Evolutionary conservation across 2,329 filamentous ascomycete genomes (phyloP).

Genomic region (Fusarium sp.): DNA sequence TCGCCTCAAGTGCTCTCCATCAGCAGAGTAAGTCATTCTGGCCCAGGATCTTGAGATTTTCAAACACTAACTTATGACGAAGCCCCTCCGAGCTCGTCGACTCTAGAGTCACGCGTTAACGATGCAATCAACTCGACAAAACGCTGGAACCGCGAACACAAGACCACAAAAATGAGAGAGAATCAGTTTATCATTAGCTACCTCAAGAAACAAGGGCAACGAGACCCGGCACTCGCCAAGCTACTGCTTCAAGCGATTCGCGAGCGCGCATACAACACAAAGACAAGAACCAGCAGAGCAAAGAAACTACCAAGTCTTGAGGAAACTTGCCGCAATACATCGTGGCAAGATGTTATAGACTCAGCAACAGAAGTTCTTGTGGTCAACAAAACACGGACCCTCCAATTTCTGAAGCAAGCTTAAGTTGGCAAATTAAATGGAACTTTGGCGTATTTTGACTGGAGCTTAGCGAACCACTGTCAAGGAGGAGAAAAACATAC

Average conservation of each 20-base stretch:
- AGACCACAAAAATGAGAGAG: slow-evolving; percentile 45
- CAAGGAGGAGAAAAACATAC: not conserved
- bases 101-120: slow-evolving; percentile 42
- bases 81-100: not conserved
- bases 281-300: not conserved
- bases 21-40: slow-evolving; percentile 11
- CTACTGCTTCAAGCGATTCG: slow-evolving; percentile 47
- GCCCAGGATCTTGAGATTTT: not conserved
- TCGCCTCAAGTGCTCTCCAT: not conserved
- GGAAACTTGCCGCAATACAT: slow-evolving; percentile 46
- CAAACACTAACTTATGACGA: slow-evolving; percentile 3
- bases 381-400: slow-evolving; percentile 30
- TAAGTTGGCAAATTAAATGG: not conserved
- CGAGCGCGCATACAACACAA: slow-evolving; percentile 32
- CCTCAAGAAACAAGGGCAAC: slow-evolving; percentile 49
- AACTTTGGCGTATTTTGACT: not conserved
- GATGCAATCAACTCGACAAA: slow-evolving; percentile 50
- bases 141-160: slow-evolving; percentile 52
- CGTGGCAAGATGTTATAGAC: slow-evolving; percentile 48
- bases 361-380: slow-evolving; percentile 46
- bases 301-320: slow-evolving; percentile 42
- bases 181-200: slow-evolving; percentile 46
- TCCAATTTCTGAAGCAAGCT: slow-evolving; percentile 31
- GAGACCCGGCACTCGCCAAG: slow-evolving; percentile 47
- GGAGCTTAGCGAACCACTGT: not conserved